Conservation (phyloP, 2,329 filamentous ascomycete species). For the Monilinia aucupariae region DNA sequence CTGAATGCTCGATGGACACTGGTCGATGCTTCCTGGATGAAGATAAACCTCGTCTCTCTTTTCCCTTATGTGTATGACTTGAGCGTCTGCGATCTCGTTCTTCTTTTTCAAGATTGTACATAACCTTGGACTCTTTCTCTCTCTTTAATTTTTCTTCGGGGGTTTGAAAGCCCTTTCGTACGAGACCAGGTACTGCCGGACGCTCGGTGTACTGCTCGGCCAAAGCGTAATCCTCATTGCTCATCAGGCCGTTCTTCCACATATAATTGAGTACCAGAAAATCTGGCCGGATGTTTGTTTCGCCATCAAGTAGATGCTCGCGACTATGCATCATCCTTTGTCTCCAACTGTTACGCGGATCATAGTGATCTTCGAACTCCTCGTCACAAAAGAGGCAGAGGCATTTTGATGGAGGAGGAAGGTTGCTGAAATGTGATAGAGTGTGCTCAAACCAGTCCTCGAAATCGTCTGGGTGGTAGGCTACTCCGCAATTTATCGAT, state of each 20-base stretch:
- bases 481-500: conserved; percentile 34
- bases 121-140: conserved; percentile 4
- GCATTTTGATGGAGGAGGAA: conserved; percentile 34
- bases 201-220: conserved; percentile 23
- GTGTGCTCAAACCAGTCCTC: conserved; percentile 45
- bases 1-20: background rate
- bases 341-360: conserved; percentile 23
- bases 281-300: conserved; percentile 35
- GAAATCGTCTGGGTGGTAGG: conserved; percentile 39
- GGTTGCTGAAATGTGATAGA: conserved; percentile 35
- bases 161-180: conserved; percentile 17
- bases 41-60: background rate
- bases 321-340: conserved; percentile 48
- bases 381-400: conserved; percentile 49
- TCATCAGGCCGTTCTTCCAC: conserved; percentile 31
- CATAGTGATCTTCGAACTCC: conserved; percentile 10
- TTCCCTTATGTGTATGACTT: background rate
- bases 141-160: conserved; percentile 17
- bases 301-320: conserved; percentile 36
- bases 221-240: conserved; percentile 20
- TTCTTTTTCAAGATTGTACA: conserved; percentile 13
- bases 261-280: conserved; percentile 41
- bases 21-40: background rate
- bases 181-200: conserved; percentile 17
- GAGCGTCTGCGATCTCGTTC: conserved; percentile 13